Conservation (phyloP, 2,329 filamentous ascomycete genomes). For the Laburnicola sp. region DNA sequence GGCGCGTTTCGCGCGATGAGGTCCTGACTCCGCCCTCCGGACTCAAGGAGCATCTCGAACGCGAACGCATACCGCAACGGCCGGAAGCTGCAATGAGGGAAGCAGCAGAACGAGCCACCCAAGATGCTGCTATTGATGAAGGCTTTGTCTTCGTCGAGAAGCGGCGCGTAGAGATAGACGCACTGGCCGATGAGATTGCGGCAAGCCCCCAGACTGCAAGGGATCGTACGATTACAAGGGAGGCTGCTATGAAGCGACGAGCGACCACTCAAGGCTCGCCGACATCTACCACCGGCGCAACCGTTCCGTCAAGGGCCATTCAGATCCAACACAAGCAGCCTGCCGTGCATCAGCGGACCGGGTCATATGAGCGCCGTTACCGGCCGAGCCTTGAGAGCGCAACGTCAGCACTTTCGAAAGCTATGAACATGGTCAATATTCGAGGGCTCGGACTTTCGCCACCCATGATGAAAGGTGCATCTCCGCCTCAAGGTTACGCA, state of each 20-base stretch:
- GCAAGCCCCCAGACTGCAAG: slow-evolving; percentile 68
- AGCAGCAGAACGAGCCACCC: slow-evolving; percentile 68
- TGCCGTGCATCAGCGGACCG: slow-evolving; percentile 67
- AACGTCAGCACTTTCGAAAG: slow-evolving; percentile 91
- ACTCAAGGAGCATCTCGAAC: slow-evolving; percentile 53
- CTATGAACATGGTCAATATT: slow-evolving; percentile 87
- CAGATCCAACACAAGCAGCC: slow-evolving; percentile 71
- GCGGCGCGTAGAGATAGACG: slow-evolving; percentile 92
- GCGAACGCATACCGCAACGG: slow-evolving; percentile 48
- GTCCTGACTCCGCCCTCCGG: slow-evolving; percentile 50
- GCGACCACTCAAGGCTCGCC: slow-evolving; percentile 77
- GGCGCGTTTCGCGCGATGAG: slow-evolving; percentile 60
- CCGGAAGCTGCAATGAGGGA: slow-evolving; percentile 46
- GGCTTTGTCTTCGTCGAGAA: slow-evolving; percentile 98
- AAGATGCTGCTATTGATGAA: slow-evolving; percentile 86
- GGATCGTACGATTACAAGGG: slow-evolving; percentile 54
- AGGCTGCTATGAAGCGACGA: slow-evolving; percentile 69
- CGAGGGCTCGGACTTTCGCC: slow-evolving; percentile 72
- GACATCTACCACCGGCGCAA: slow-evolving; percentile 69
- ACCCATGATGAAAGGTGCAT: slow-evolving; percentile 63
- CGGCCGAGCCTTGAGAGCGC: slow-evolving; percentile 73
- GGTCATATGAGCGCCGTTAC: slow-evolving; percentile 81
- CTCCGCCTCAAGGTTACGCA: slow-evolving; percentile 74
- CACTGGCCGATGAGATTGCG: slow-evolving; percentile 91
- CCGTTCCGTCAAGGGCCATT: slow-evolving; percentile 72